A percentile compares a stretch with the other conserved stretches of the same genome.
phyloP scores from a whole-genome alignment of 257 asterid species.

The Solanum tarapatanum region DNA sequence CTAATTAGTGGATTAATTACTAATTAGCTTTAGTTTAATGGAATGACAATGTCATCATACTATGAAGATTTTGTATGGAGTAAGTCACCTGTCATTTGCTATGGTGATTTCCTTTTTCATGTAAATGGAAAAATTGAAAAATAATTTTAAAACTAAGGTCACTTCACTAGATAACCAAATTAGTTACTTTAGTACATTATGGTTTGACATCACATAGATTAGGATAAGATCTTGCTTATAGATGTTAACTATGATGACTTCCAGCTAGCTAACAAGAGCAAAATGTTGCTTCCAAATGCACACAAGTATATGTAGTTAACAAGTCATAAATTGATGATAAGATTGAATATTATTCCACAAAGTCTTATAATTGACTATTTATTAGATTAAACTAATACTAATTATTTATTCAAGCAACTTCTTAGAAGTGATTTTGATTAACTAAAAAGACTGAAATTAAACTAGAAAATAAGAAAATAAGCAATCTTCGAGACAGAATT shows the following conservation, averaged over 20 bases:
- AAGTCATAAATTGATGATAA: not conserved
- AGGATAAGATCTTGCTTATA: constrained; percentile 4
- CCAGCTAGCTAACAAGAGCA: not conserved
- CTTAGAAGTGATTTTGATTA: not conserved
- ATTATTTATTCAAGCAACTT: not conserved
- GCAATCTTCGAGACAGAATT: not conserved
- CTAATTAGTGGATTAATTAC: not conserved
- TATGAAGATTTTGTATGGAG: not conserved
- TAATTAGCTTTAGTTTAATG: not conserved
- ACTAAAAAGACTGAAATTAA: no score
- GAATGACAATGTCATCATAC: constrained; percentile 1
- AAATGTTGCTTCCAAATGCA: not conserved
- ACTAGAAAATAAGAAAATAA: not conserved
- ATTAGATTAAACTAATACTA: not conserved
- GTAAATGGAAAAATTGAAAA: not conserved
- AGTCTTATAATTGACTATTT: not conserved
- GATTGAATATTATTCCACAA: not conserved
- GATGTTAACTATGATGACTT: not conserved
- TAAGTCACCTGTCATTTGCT: not conserved
- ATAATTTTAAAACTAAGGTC: not conserved
- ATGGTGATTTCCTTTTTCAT: not conserved
- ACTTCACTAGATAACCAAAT: not conserved
- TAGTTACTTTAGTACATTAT: not conserved
- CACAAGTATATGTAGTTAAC: not conserved
- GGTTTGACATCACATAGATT: constrained; percentile 10